Conservation (phyloP, 192 early-diverging fungal species). For the Phycomyces nitens region DNA sequence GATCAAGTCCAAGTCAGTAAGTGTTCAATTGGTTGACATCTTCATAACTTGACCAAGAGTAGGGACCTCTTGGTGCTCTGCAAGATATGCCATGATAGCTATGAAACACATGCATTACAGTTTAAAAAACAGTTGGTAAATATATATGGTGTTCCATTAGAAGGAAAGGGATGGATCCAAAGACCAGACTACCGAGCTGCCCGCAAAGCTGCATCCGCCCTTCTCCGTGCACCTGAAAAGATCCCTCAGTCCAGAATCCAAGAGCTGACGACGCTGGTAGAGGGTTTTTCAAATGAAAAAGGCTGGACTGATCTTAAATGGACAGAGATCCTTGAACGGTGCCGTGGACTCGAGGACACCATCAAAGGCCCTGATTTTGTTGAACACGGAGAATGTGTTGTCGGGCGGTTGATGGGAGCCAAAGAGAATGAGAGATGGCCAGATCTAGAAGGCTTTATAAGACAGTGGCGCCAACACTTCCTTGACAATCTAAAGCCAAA, state of each 20-base stretch:
- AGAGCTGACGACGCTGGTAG: background rate
- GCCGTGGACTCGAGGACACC: conserved; percentile 17
- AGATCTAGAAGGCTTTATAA: conserved; percentile 27
- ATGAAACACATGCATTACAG: conserved; percentile 23
- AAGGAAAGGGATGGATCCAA: conserved; percentile 30
- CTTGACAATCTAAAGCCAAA: conserved; percentile 24
- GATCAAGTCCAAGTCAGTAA: conserved; percentile 39
- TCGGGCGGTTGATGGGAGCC: conserved; percentile 8
- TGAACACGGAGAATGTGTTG: conserved; percentile 27
- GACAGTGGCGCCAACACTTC: conserved; percentile 32
- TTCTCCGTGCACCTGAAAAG: conserved; percentile 14
- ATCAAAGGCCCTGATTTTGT: conserved; percentile 22
- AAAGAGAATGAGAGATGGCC: conserved; percentile 16
- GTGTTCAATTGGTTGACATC: background rate
- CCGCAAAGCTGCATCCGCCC: conserved; percentile 33
- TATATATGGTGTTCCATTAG: conserved; percentile 26
- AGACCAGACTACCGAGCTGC: conserved; percentile 14
- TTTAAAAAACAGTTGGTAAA: conserved; percentile 23
- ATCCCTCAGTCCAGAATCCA: conserved; percentile 10
- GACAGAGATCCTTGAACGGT: background rate
- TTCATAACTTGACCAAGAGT: conserved; percentile 17
- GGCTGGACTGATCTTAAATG: background rate
- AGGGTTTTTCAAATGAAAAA: background rate
- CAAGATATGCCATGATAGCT: conserved; percentile 28
- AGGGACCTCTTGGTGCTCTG: conserved; percentile 34